Base-by-base conservation (phyloP, 257 asterid species). In the Nemophila menziesii region DNA sequence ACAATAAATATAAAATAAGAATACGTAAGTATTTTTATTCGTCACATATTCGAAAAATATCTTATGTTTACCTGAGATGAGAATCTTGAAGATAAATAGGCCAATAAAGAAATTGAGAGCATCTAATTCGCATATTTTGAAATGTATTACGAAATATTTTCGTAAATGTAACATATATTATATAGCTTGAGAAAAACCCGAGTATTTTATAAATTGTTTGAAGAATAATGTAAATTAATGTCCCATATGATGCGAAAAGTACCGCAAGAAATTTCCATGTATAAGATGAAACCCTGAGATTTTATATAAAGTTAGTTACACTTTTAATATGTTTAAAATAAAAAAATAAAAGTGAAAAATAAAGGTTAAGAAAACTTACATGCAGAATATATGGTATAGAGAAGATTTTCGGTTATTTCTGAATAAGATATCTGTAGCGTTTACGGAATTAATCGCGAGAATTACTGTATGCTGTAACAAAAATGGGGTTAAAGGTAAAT, bases 61-160 rank as follows among this genome's bases (percentile, higher is more conserved):
- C 2, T 7, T 4, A 40, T 3, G 12, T 8, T 11, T 70, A 90
- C 99, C 96, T 79, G 64, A 65, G 52, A 63, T 67, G 68, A 49
- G 57, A 71, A 73, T 77, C 76, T 60, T 65, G 86, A 62, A 81
- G 92, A 58, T 67, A 57, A 64, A 81, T 56, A 16, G 99, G 94
- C 99, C 99, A 90, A 66, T 79, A 71, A 56, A 81, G 60, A 48
- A 90, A 63, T 54, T 85, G 94, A 41, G 79, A 74, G 71, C 89
- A 79, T 44, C 79, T 85, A 21, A 68, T 64, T 55, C 67, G 71
- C 34, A 85, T 52, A 77, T 52, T 77, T 63, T 67, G 62, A 58
- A 66, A 52, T 39, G 96, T 56, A 54, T 67, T 79, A 65, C 61
- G 33, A 65, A 90, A 78, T 52, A 70, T 52, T 42, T 69, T 72